phyloP scores from a whole-genome alignment of 305 asterid species.

The Solanum chacoense region DNA sequence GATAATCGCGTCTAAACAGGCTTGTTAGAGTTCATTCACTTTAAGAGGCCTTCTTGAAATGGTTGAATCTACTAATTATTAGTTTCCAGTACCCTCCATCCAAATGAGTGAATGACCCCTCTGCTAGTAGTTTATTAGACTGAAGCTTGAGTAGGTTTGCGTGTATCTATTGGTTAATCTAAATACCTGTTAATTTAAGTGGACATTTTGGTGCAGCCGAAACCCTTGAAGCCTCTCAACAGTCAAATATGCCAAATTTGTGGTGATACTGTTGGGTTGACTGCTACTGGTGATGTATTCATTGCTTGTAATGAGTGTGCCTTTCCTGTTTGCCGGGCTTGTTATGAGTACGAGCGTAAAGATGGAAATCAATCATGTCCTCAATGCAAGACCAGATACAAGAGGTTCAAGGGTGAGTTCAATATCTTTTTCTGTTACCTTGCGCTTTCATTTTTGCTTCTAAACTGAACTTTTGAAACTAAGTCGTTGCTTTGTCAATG shows the following conservation, averaged over 20 bases:
- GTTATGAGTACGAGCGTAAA: slow-evolving; percentile 68
- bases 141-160: not conserved
- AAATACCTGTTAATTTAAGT: not conserved
- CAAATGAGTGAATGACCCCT: not conserved
- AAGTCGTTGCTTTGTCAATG: not conserved
- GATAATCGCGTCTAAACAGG: not conserved
- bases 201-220: slow-evolving; percentile 27
- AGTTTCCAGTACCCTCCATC: not conserved
- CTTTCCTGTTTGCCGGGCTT: slow-evolving; percentile 66
- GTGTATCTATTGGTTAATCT: not conserved
- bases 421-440: not conserved
- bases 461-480: not conserved
- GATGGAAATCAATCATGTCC: slow-evolving; percentile 73
- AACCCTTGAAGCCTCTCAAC: slow-evolving; percentile 39
- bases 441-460: not conserved
- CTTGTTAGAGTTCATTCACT: not conserved
- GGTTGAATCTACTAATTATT: not conserved
- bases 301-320: slow-evolving; percentile 76
- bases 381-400: slow-evolving; percentile 70
- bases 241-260: slow-evolving; percentile 65
- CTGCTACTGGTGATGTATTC: slow-evolving; percentile 37
- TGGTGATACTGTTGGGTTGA: slow-evolving; percentile 58
- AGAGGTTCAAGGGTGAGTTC: slow-evolving; percentile 48
- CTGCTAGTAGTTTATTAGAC: not conserved
- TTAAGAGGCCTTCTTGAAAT: not conserved